phyloP scores from a whole-genome alignment of 2,329 filamentous ascomycete species.

The Sphaerostilbella broomeana region DNA sequence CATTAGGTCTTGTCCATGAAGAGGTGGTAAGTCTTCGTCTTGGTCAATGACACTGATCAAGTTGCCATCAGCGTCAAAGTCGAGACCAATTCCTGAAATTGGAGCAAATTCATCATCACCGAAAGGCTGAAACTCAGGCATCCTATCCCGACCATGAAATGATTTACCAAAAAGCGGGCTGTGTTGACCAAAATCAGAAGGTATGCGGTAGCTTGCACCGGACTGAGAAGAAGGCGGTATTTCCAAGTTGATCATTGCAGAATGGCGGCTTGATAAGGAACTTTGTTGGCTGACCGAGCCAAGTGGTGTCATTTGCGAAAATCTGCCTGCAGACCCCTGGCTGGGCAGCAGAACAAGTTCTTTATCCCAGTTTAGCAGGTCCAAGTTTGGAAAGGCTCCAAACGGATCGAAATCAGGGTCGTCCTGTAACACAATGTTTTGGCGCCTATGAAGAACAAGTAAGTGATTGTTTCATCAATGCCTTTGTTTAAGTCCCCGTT shows the following conservation, averaged over 20 bases:
- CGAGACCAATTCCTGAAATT: constrained; percentile 37
- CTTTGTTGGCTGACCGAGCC: constrained; percentile 23
- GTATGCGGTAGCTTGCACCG: constrained; percentile 26
- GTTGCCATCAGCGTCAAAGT: constrained; percentile 48
- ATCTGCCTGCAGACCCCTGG: constrained; percentile 32
- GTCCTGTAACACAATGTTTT: constrained; percentile 71
- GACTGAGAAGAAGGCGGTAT: constrained; percentile 31
- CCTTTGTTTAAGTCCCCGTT: neutral
- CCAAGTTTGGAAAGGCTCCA: constrained; percentile 26
- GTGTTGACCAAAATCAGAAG: constrained; percentile 28
- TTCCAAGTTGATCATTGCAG: constrained; percentile 25
- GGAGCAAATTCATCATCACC: constrained; percentile 34
- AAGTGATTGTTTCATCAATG: neutral
- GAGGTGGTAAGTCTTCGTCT: constrained; percentile 38
- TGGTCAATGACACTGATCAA: constrained; percentile 36
- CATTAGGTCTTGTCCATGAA: constrained; percentile 27
- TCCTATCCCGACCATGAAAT: constrained; percentile 15
- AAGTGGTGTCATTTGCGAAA: constrained; percentile 40
- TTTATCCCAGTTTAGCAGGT: constrained; percentile 31
- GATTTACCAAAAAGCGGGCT: constrained; percentile 24
- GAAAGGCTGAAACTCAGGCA: constrained; percentile 27
- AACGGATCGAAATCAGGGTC: constrained; percentile 64
- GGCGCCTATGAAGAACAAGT: constrained; percentile 46
- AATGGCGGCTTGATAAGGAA: constrained; percentile 24
- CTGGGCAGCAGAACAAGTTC: constrained; percentile 28